Evolutionary conservation across 2,329 filamentous ascomycete genomes (phyloP), one percentile per base, ranked within the genome.

Genomic region (Exophiala bonariae): DNA sequence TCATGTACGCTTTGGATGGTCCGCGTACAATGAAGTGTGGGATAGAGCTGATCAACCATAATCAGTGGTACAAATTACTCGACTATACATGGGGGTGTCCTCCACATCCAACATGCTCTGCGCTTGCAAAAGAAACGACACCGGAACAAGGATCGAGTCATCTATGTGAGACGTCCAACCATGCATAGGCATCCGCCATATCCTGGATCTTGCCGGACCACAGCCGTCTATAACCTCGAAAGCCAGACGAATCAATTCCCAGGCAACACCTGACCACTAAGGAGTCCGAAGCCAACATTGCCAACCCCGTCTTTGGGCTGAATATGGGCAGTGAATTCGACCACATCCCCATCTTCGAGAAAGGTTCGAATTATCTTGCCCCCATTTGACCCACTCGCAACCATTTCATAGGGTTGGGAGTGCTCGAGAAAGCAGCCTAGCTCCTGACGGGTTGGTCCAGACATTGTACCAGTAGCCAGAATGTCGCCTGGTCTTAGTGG

Each of bases 381-480:
- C 20, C 26, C 36, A 10, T 26, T 17, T 17, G 37, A 34, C n/a
- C 20, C 20, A 16, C 26, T 17, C 16, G 40, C 17, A 8, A 7
- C 4, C n/a, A 90, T 66, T 55, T 76, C 73, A 17, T 89, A 71
- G 0, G 78, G 66, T 2, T 69, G 72, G 0, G 79, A 87, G 62
- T 85, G 81, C 68, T 92, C 87, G 36, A 91, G 65, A 31, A 91
- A 66, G 61, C 84, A 85, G 1, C 87, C 87, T 48, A 81, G 72
- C 5, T 80, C 78, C 9, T 68, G 66, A 9, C 69, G 66, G 31
- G 71, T 71, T 6, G 66, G 73, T 2, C 87, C 87, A 32, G 79
- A 83, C 58, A 92, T 90, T 1, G 88, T 93, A 2, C 88, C 88
- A 1, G 84, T 87, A 2, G 86, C 88, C 5, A 92, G 69, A 43